Base-by-base conservation (phyloP, 768 basidiomycete species). In the Tricholoma bakamatsutake region DNA sequence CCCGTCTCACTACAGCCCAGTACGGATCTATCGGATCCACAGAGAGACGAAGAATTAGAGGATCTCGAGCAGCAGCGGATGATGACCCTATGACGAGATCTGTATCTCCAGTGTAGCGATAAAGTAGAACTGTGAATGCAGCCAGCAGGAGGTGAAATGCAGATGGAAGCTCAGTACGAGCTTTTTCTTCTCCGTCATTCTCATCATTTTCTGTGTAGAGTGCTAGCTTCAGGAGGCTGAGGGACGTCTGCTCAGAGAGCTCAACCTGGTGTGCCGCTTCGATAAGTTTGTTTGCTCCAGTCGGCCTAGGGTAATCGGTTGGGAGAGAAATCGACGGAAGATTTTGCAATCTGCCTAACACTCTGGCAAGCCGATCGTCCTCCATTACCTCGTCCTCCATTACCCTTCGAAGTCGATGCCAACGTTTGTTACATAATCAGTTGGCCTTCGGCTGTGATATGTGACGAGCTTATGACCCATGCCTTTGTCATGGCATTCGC, bases 101-200 rank as follows among this genome's bases (percentile, higher is more conserved):
- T 27, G 86, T 94, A 67, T 99, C 97, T 39, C 91, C 95, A 0
- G 97, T 98, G 73, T 93, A 97, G 40, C 96, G 80, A 73, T 98
- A 93, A 11, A 99, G 75, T 50, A 98, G 77, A 18, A 96, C 87
- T 10, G 84, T 80, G 72, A 99, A 97, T 0, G 96, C 88, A n/a
- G 97, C 83, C 42, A 98, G 78, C 45, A 98, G 82, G 24, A 98
- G 77, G 65, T 98, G 93, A 67, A 95, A 98, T 0, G 90, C 87
- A 2, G 95, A 90, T 3, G 94, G 86, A 42, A 80, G 70, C 42
- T 68, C 76, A 8, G 66, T 64, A 12, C 69, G 65, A 2, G 57
- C 53, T 24, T 72, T 68, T 0, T 71, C 72, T 5, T 82, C 82
- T 4, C 81, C 82, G 24, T 82, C 82, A 15, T 65, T 71, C 10